These are phyloP conservation scores for Candida suzukii DNA, from an alignment of 805 yeast species.

Conservation along the genomic window DNA sequence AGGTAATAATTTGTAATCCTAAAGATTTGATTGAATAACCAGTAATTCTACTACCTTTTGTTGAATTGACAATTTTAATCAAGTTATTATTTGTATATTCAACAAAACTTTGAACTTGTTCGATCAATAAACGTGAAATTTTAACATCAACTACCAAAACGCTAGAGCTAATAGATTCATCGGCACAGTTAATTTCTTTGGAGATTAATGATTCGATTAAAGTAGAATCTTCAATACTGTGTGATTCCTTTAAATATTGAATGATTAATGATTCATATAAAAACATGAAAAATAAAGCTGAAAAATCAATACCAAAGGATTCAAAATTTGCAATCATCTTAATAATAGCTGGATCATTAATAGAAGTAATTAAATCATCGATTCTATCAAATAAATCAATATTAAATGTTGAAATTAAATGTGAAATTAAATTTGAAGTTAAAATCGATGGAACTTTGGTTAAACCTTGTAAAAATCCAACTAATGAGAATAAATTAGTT, in stretches of 20 bases:
- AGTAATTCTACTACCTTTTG: conserved; percentile 19
- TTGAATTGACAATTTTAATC: conserved; percentile 17
- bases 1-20: conserved; percentile 54
- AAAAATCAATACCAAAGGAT: conserved; percentile 24
- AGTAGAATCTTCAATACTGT: neutral
- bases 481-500: conserved; percentile 15
- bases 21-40: conserved; percentile 15
- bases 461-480: conserved; percentile 24
- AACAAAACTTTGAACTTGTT: conserved; percentile 6
- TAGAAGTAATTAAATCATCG: conserved; percentile 12
- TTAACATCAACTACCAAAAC: neutral
- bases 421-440: conserved; percentile 11
- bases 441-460: conserved; percentile 17
- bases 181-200: neutral
- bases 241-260: conserved; percentile 13
- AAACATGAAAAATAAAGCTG: conserved; percentile 21
- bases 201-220: neutral
- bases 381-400: conserved; percentile 19
- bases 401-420: conserved; percentile 16
- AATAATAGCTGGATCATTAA: conserved; percentile 13
- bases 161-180: neutral
- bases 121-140: neutral
- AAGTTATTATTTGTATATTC: conserved; percentile 16
- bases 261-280: conserved; percentile 16
- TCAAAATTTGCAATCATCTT: conserved; percentile 21